Conservation (phyloP, 2,329 filamentous ascomycete genomes). For the Fusarium mangiferae region DNA sequence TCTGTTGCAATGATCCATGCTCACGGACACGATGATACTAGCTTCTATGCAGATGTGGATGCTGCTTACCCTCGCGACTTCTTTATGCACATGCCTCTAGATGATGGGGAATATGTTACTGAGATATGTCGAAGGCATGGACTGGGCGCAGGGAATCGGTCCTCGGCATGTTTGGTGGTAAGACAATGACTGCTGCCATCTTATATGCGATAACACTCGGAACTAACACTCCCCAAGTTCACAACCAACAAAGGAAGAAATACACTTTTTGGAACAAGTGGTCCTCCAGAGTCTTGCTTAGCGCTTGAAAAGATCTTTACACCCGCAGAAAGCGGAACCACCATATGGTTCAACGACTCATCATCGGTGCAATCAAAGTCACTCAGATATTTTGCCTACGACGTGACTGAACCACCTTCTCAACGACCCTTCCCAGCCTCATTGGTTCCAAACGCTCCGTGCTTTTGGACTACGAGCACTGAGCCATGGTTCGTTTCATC, state of each 20-base stretch:
- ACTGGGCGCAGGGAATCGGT: neutral
- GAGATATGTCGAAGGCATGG: neutral
- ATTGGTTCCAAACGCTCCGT: neutral
- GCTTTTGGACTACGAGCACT: neutral
- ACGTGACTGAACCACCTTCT: neutral
- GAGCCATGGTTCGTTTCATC: neutral
- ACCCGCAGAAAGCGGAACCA: neutral
- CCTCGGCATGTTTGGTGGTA: neutral
- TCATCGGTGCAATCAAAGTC: neutral
- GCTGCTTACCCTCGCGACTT: neutral
- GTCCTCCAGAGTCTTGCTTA: neutral
- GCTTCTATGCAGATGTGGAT: neutral
- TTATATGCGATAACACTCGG: fast-evolving
- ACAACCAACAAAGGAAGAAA: neutral
- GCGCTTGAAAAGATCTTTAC: fast-evolving
- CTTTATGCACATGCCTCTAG: neutral
- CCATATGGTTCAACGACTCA: neutral
- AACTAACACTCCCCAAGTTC: fast-evolving
- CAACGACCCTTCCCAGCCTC: neutral
- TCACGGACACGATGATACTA: neutral
- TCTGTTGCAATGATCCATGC: neutral
- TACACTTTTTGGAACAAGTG: neutral
- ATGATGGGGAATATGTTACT: neutral
- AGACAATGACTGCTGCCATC: neutral
- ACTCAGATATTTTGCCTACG: neutral